Evolutionary conservation across 495 filamentous ascomycete genomes (phyloP).

Genomic region (Penicillium malachiteum): DNA sequence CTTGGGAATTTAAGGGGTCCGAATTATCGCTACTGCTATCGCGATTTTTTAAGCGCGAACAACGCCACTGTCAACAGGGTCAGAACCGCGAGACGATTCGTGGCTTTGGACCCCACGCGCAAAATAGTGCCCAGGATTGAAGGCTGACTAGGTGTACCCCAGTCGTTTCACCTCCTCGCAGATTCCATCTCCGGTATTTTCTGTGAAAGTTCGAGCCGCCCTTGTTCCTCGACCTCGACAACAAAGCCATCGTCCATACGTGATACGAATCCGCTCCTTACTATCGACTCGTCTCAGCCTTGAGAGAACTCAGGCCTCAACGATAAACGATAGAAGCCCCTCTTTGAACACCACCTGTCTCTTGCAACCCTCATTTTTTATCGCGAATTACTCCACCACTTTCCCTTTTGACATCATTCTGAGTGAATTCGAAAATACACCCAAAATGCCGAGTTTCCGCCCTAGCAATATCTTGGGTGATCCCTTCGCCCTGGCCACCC

Average conservation of each 20-base stretch:
- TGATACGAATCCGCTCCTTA: too few relatives aligned
- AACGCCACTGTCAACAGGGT: not conserved
- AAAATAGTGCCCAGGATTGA: not conserved
- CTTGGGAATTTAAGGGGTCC: not conserved
- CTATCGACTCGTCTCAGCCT: too few relatives aligned
- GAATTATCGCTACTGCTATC: not conserved
- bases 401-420: not conserved
- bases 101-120: constrained; percentile 3
- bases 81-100: not conserved
- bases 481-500: constrained; percentile 92
- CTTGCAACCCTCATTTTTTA: not conserved
- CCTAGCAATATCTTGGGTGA: constrained; percentile 91
- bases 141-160: constrained; percentile 7
- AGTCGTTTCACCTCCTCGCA: constrained; percentile 4
- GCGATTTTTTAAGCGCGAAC: not conserved
- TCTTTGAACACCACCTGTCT: constrained; percentile 7
- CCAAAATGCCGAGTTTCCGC: constrained; percentile 60
- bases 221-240: not conserved
- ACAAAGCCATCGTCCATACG: too few relatives aligned
- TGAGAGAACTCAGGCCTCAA: not conserved
- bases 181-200: not conserved
- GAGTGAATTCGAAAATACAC: constrained; percentile 3
- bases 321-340: constrained; percentile 7
- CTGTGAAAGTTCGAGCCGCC: not conserved
- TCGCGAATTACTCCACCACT: not conserved